Evolutionary conservation across 2,329 filamentous ascomycete species (phyloP).

Genomic region (Phaeomoniella chlamydospora): DNA sequence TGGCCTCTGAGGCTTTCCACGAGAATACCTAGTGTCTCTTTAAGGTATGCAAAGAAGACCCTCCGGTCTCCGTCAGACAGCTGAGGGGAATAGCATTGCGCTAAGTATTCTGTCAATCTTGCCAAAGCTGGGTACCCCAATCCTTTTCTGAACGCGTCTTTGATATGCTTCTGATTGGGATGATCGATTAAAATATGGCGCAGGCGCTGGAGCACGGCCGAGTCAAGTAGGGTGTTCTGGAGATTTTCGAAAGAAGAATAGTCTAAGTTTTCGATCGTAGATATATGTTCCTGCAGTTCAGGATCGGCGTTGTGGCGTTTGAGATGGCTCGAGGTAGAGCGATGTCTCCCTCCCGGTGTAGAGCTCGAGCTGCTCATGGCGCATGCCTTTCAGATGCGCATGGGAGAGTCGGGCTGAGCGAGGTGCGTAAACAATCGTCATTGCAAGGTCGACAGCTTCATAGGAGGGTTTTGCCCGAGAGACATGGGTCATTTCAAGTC

Average conservation of each 20-base stretch:
- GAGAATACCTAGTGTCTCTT: constrained; percentile 42
- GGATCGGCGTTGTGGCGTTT: neutral
- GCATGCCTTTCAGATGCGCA: neutral
- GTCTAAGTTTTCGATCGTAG: neutral
- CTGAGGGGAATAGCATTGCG: constrained; percentile 54
- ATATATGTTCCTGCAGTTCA: neutral
- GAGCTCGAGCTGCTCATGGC: neutral
- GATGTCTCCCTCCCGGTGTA: neutral
- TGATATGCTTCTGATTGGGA: constrained; percentile 34
- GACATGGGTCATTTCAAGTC: no score
- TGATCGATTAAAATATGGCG: constrained; percentile 48
- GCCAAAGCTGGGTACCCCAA: constrained; percentile 65
- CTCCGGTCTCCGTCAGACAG: constrained; percentile 49
- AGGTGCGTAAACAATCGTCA: neutral
- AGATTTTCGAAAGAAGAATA: constrained; percentile 9
- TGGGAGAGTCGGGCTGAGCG: neutral
- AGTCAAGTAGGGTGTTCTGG: constrained; percentile 25
- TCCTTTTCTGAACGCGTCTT: constrained; percentile 73
- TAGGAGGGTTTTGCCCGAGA: no score
- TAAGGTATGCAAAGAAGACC: constrained; percentile 54
- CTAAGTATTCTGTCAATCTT: constrained; percentile 52
- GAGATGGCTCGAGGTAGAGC: neutral
- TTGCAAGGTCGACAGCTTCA: constrained; percentile 7
- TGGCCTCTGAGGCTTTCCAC: constrained; percentile 64
- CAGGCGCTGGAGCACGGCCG: constrained; percentile 48